A percentile compares a stretch with the other conserved stretches of the same genome.
phyloP scores from a whole-genome alignment of 208 protist species.

The Plasmodiophora brassicae region DNA sequence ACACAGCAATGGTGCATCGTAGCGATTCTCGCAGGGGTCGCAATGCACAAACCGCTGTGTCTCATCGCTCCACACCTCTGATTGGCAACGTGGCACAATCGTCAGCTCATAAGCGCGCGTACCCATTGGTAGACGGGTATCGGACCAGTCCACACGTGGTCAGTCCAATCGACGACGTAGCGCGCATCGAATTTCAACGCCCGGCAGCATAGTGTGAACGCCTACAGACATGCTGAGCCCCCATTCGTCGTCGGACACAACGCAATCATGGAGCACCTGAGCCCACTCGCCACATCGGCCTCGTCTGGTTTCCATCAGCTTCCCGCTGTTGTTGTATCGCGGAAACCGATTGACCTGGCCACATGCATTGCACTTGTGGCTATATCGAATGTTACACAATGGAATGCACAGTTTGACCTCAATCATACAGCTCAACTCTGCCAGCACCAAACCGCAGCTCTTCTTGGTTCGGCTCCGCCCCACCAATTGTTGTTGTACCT shows the following conservation, averaged over 20 bases:
- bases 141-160: slow-evolving; percentile 45
- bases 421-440: not conserved
- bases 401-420: no score
- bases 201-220: slow-evolving; percentile 8
- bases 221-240: no score
- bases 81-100: no score
- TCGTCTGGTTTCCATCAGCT: slow-evolving; percentile 5
- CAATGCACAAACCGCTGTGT: slow-evolving; percentile 2
- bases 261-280: no score
- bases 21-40: slow-evolving; percentile 32
- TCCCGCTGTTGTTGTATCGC: slow-evolving; percentile 12
- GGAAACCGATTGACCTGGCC: slow-evolving; percentile 26
- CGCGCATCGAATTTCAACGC: slow-evolving; percentile 10
- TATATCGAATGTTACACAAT: no score
- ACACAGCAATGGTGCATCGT: slow-evolving; percentile 28
- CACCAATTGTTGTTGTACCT: not conserved
- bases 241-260: no score
- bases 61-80: not conserved
- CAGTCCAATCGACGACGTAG: slow-evolving; percentile 16
- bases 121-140: no score
- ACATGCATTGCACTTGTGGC: not conserved
- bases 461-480: not conserved
- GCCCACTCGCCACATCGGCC: slow-evolving; percentile 45
- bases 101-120: no score
- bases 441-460: not conserved